A percentile compares a stretch with the other conserved stretches of the same genome.
Conservation (phyloP, 805 yeast species). For the Pichia rugopelliculosa region DNA sequence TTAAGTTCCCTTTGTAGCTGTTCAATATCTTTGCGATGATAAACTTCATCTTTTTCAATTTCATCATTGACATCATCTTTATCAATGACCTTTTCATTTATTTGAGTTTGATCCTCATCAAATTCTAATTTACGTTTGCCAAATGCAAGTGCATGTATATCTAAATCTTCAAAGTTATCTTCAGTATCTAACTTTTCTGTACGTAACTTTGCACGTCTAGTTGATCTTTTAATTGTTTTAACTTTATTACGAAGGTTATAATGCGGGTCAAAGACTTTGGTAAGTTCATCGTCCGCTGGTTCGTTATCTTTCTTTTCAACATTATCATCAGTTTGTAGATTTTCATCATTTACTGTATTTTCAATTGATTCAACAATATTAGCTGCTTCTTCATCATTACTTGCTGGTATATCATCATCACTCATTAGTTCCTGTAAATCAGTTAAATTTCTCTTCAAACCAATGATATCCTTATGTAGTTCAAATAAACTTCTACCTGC, state of each 20-base stretch:
- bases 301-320: slow-evolving; percentile 14
- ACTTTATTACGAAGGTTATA: slow-evolving; percentile 23
- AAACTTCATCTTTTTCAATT: slow-evolving; percentile 18
- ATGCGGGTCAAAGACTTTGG: slow-evolving; percentile 6
- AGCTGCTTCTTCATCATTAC: background rate
- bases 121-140: slow-evolving; percentile 1
- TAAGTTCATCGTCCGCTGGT: slow-evolving; percentile 12
- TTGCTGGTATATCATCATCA: background rate
- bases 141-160: slow-evolving; percentile 35
- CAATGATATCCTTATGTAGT: slow-evolving; percentile 5
- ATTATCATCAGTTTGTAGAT: background rate
- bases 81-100: background rate
- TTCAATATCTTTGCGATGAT: slow-evolving; percentile 15
- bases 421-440: slow-evolving; percentile 4
- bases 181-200: slow-evolving; percentile 27
- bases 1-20: slow-evolving; percentile 7
- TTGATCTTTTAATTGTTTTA: slow-evolving; percentile 45
- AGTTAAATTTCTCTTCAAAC: slow-evolving; percentile 7
- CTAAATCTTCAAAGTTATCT: slow-evolving; percentile 30
- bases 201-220: slow-evolving; percentile 43
- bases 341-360: background rate
- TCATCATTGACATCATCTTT: slow-evolving; percentile 17
- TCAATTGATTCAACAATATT: background rate
- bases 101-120: slow-evolving; percentile 13
- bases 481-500: slow-evolving; percentile 9